Evolutionary conservation across 2,329 filamentous ascomycete genomes (phyloP).

Genomic region (Tolypocladium inflatum): DNA sequence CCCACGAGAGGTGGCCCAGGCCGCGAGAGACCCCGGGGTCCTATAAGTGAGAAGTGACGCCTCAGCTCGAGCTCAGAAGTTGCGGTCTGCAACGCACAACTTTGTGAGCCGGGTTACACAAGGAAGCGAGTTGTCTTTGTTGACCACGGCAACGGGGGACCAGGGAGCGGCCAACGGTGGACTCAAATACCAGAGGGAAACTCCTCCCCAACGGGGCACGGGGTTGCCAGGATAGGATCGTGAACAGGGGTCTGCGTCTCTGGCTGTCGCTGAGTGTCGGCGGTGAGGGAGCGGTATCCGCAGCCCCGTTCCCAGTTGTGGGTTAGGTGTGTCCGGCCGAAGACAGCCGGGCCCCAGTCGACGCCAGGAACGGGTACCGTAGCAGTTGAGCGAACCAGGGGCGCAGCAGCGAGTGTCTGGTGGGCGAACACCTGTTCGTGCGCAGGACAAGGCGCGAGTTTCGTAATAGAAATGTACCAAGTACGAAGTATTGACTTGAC

Average conservation of each 20-base stretch:
- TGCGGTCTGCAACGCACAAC: not conserved
- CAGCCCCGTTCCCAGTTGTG: not conserved
- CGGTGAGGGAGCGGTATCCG: not conserved
- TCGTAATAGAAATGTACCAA: not conserved
- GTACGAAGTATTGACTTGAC: not conserved
- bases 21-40: not conserved
- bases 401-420: not conserved
- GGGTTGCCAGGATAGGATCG: not conserved
- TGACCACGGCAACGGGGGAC: not conserved
- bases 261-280: not conserved
- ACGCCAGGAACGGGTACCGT: not conserved
- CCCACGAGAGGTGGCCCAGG: not conserved
- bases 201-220: not conserved
- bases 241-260: not conserved
- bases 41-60: not conserved
- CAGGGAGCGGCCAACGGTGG: not conserved
- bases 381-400: not conserved
- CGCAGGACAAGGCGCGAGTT: not conserved
- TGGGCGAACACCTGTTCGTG: not conserved
- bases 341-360: not conserved
- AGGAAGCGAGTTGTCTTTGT: not conserved
- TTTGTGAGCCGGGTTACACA: not conserved
- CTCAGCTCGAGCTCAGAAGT: not conserved
- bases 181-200: not conserved
- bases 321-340: not conserved